Conservation (phyloP, 345 rosid species). For the thale cress (Arabidopsis thaliana) region DNA sequence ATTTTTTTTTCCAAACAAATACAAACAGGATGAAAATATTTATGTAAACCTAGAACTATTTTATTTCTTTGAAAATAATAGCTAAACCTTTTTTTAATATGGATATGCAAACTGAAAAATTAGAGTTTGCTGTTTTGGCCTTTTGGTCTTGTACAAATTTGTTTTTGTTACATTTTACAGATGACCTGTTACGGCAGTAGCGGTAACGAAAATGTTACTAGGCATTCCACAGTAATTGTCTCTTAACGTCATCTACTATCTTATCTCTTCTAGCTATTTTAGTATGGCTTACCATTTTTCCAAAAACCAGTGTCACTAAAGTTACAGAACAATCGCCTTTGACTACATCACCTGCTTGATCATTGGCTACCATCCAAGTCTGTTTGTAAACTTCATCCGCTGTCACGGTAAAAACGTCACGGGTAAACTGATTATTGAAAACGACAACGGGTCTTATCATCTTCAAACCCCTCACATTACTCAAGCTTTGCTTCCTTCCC, state of each 20-base stretch:
- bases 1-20: background rate
- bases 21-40: too few species aligned
- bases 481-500: background rate
- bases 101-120: background rate
- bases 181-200: too few species aligned
- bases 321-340: conserved; percentile 1
- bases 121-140: too few species aligned
- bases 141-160: too few species aligned
- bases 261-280: too few species aligned
- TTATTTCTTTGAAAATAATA: too few species aligned
- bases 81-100: background rate
- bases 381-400: conserved; percentile 1
- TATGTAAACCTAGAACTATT: too few species aligned
- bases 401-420: conserved; percentile 15
- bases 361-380: conserved; percentile 23
- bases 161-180: too few species aligned
- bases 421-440: background rate
- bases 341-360: conserved; percentile 18
- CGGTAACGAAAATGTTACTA: too few species aligned
- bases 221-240: too few species aligned
- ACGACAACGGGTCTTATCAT: background rate
- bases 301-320: conserved; percentile 21
- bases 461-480: background rate
- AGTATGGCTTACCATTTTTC: background rate
- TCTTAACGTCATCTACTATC: too few species aligned